A percentile compares a stretch with the other conserved stretches of the same genome.
Evolutionary conservation across 768 basidiomycete genomes (phyloP).

Genomic region (Agaricus sinodeliciosus): DNA sequence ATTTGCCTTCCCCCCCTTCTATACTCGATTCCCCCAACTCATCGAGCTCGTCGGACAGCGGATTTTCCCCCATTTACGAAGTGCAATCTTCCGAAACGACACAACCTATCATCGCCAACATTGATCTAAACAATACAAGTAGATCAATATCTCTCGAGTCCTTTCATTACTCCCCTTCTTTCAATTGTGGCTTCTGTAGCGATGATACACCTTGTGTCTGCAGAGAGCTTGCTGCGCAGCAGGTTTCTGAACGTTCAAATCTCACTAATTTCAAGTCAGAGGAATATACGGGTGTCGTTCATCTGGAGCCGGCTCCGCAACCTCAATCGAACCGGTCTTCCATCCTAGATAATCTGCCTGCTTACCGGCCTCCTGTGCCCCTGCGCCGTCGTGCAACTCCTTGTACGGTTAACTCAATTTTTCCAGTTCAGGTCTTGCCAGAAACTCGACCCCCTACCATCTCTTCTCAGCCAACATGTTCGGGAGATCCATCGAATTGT

Average conservation of each 20-base stretch:
- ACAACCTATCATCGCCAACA: slow-evolving; percentile 25
- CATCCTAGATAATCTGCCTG: slow-evolving; percentile 70
- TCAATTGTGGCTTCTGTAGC: slow-evolving; percentile 73
- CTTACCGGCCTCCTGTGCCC: slow-evolving; percentile 78
- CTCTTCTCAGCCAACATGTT: slow-evolving; percentile 43
- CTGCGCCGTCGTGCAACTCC: slow-evolving; percentile 51
- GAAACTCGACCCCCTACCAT: slow-evolving; percentile 6
- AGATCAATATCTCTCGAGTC: slow-evolving; percentile 20
- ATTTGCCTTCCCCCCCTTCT: slow-evolving; percentile 37
- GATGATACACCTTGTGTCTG: slow-evolving; percentile 72
- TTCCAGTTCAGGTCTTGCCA: slow-evolving; percentile 37
- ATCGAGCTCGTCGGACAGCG: slow-evolving; percentile 16
- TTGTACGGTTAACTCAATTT: slow-evolving; percentile 40
- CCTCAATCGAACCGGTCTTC: slow-evolving; percentile 28
- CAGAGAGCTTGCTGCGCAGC: slow-evolving; percentile 54
- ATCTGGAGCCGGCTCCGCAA: slow-evolving; percentile 14
- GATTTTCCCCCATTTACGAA: slow-evolving; percentile 9
- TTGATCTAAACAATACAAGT: slow-evolving; percentile 22
- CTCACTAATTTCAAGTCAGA: slow-evolving; percentile 18
- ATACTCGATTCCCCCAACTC: slow-evolving; percentile 40
- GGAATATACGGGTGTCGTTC: slow-evolving; percentile 15
- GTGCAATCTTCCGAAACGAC: slow-evolving; percentile 25
- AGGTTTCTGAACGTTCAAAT: slow-evolving; percentile 22
- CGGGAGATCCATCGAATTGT: slow-evolving; percentile 85
- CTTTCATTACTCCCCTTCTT: slow-evolving; percentile 33